A percentile compares a stretch with the other conserved stretches of the same genome.
Conservation (phyloP, 75 land plant genomes). For the Adiantum capillusveneris region DNA sequence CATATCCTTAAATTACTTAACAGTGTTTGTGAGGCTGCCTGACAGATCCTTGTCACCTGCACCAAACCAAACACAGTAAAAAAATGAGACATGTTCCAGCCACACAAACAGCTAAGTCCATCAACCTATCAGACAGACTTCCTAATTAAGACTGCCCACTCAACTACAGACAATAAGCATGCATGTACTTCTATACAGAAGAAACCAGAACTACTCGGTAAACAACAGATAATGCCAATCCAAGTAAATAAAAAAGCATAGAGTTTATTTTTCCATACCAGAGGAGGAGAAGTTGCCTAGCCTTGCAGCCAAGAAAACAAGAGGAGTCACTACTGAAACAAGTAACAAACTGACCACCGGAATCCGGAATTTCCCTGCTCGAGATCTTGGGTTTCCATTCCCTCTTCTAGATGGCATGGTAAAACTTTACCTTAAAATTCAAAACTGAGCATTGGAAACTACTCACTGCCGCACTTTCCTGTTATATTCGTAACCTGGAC, state of each 20-base stretch:
- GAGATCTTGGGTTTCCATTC: constrained; percentile 2
- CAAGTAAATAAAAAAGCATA: neutral
- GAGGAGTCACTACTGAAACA: constrained; percentile 56
- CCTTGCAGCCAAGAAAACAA: constrained; percentile 50
- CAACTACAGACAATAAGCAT: too few relatives aligned
- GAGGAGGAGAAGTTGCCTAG: constrained; percentile 24
- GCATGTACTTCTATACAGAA: neutral
- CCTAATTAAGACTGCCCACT: too few relatives aligned
- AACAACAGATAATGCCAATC: neutral
- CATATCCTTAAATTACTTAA: neutral
- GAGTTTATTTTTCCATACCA: constrained; percentile 1
- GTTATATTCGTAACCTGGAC: too few relatives aligned
- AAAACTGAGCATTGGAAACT: neutral
- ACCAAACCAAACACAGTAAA: neutral
- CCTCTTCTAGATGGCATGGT: constrained; percentile 17
- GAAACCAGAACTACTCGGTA: neutral
- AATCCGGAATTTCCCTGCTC: constrained; percentile 21
- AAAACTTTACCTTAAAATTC: neutral
- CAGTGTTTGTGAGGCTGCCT: neutral
- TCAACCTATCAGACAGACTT: too few relatives aligned
- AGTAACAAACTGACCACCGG: constrained; percentile 38
- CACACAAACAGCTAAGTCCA: neutral
- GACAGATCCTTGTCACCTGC: neutral
- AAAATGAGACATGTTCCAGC: neutral
- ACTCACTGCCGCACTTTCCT: too few relatives aligned